Conservation (phyloP, 148 eudicot species). For the Selenicereus undatus region DNA sequence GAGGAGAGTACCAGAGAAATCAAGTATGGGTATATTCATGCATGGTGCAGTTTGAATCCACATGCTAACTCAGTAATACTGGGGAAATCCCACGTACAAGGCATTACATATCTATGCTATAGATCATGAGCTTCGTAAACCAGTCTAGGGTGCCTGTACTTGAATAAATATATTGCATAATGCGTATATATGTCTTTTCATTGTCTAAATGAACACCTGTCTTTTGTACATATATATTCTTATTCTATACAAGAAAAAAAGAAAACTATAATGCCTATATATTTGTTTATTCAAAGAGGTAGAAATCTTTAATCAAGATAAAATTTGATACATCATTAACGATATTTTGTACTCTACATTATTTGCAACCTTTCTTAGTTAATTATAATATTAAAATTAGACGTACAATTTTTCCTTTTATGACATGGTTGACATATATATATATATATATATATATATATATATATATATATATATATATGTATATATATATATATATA, state of each 20-base stretch:
- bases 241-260: not conserved
- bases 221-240: not conserved
- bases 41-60: not conserved
- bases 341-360: too few relatives aligned
- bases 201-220: not conserved
- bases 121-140: constrained; percentile 3
- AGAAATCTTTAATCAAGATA: too few relatives aligned
- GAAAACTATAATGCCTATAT: not conserved
- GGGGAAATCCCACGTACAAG: not conserved
- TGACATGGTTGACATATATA: too few relatives aligned
- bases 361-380: too few relatives aligned
- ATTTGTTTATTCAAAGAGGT: too few relatives aligned
- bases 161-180: not conserved
- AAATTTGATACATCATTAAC: too few relatives aligned
- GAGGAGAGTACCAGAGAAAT: not conserved
- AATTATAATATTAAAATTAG: too few relatives aligned
- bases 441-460: too few relatives aligned
- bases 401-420: too few relatives aligned
- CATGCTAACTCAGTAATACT: constrained; percentile 1
- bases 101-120: not conserved
- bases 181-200: not conserved
- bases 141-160: constrained; percentile 6
- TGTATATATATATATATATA: too few relatives aligned
- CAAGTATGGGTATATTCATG: not conserved
- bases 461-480: too few relatives aligned